Base-by-base conservation (phyloP, 768 basidiomycete species). In the Neoboletus subvelutipes region DNA sequence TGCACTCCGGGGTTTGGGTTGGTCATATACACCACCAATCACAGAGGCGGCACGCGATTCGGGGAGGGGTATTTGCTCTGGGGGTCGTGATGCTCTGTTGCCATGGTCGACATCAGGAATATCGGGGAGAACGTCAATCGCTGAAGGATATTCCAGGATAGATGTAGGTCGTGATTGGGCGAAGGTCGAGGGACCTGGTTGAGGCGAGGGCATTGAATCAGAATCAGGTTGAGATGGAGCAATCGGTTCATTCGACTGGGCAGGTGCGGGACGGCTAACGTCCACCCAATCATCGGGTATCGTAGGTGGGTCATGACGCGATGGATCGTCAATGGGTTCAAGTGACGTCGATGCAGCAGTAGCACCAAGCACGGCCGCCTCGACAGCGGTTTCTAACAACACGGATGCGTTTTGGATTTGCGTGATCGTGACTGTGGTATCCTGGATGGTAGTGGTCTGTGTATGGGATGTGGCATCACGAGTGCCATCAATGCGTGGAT, bases 251-350 rank as follows among this genome's bases (percentile, higher is more conserved):
- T 53, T 57, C 2, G 56, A 13, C 26, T 24, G 59, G 34, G 58
- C 31, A 12, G 51, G 54, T 13, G 49, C 29, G 10, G 60, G 59
- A 26, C 34, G 60, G 8, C 54, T 39, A 26, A 73, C 20, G 41
- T 70, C 60, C 13, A 73, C 66, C 70, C 71, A 73, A 33, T 71
- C 71, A 36, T 71, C 70, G 15, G 66, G 63, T 61, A 66, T 64
- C 20, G 31, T 51, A 33, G 57, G 66, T 24, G 60, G 61, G 24
- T 61, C 56, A 40, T 49, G 58, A 50, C 54, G 58, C n/a, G 62
- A 71, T 53, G 50, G 45, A 12, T 65, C 63, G 10, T 61, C 55
- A 1, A 59, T 22, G 8, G 45, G 48, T 33, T 58, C 58, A 24
- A 49, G 22, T 24, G 50, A 50, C 15, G 29, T 41, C 13, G 60